Evolutionary conservation across 768 basidiomycete species (phyloP).

Genomic region (Trametes gibbosa): DNA sequence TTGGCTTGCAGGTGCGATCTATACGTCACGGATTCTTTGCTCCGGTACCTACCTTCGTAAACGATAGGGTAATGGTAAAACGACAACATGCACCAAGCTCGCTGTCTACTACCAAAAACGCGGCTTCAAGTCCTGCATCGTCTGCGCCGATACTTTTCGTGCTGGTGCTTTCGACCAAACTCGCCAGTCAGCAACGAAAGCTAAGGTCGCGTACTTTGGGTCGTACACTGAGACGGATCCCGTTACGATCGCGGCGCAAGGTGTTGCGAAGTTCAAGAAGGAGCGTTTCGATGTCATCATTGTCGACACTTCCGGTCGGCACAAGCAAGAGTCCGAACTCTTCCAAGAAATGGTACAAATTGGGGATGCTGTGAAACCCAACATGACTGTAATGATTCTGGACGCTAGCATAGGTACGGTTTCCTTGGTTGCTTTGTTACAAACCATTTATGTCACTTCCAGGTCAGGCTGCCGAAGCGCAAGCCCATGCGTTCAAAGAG

Average conservation of each 20-base stretch:
- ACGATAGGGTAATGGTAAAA: slow-evolving; percentile 91
- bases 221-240: slow-evolving; percentile 99
- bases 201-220: slow-evolving; percentile 98
- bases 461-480: slow-evolving; percentile 97
- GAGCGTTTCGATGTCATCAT: slow-evolving; percentile 98
- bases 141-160: slow-evolving; percentile 99
- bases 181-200: slow-evolving; percentile 97
- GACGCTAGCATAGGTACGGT: slow-evolving; percentile 90
- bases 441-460: background rate
- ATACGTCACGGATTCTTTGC: background rate
- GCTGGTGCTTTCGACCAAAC: slow-evolving; percentile 99
- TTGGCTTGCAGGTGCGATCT: slow-evolving; percentile 82
- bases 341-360: slow-evolving; percentile 99
- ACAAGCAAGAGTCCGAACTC: slow-evolving; percentile 94
- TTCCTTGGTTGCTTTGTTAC: background rate
- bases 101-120: slow-evolving; percentile 97
- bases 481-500: slow-evolving; percentile 96
- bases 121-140: slow-evolving; percentile 95
- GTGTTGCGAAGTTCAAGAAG: slow-evolving; percentile 96
- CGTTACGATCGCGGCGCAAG: slow-evolving; percentile 89
- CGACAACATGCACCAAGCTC: slow-evolving; percentile 98
- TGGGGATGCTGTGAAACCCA: slow-evolving; percentile 86
- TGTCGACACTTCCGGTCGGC: slow-evolving; percentile 95
- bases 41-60: slow-evolving; percentile 1
- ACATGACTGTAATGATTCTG: slow-evolving; percentile 93